phyloP scores from a whole-genome alignment of 2,329 filamentous ascomycete genomes.

The Calonectria naviculata region DNA sequence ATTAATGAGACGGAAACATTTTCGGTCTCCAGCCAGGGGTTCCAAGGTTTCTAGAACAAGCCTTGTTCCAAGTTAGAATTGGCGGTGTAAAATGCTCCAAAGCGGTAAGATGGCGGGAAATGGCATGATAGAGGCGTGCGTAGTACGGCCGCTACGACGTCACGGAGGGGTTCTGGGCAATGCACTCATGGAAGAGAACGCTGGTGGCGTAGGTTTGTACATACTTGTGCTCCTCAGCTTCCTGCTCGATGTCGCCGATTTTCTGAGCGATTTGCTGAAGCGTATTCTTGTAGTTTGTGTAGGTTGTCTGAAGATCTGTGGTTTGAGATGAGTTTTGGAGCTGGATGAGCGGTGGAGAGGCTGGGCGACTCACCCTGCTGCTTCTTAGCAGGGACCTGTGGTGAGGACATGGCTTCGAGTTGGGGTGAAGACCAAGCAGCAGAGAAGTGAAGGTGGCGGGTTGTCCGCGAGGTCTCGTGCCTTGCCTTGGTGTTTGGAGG shows the following conservation, averaged over 20 bases:
- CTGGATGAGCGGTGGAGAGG: conserved; percentile 6
- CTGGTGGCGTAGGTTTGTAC: conserved; percentile 46
- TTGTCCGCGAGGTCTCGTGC: conserved; percentile 14
- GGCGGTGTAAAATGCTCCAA: conserved; percentile 32
- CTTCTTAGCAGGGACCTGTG: conserved; percentile 71
- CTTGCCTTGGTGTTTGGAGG: conserved; percentile 15
- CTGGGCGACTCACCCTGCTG: conserved; percentile 71
- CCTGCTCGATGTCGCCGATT: conserved; percentile 97
- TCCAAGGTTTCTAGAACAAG: conserved; percentile 93
- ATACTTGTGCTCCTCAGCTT: conserved; percentile 98
- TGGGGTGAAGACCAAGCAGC: not conserved
- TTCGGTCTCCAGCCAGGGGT: conserved; percentile 85
- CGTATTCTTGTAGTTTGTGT: conserved; percentile 80
- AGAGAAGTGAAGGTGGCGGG: conserved; percentile 1
- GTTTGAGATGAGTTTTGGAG: conserved; percentile 26
- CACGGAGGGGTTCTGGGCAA: conserved; percentile 24
- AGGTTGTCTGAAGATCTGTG: conserved; percentile 82
- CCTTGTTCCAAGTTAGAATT: conserved; percentile 59
- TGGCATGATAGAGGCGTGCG: conserved; percentile 20
- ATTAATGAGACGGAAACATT: conserved; percentile 99
- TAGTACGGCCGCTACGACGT: conserved; percentile 26
- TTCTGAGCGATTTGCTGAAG: conserved; percentile 95
- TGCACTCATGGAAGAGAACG: conserved; percentile 3
- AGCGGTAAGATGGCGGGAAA: conserved; percentile 51
- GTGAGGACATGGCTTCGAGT: conserved; percentile 56